A percentile compares a stretch with the other conserved stretches of the same genome.
Conservation (phyloP, 768 basidiomycete species). For the Russula sp. region DNA sequence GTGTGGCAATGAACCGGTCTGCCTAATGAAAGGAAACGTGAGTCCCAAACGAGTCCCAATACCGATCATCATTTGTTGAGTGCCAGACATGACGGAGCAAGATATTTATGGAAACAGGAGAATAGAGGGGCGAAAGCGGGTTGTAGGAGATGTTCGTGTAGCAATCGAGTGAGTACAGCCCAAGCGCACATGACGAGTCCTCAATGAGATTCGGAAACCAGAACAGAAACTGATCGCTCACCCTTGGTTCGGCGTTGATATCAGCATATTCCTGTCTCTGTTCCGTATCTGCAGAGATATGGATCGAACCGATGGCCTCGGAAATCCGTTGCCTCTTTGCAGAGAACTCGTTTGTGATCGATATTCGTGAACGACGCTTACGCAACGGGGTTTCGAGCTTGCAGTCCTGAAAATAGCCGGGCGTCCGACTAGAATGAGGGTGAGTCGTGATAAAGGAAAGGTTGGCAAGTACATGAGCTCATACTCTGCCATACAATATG, state of each 20-base stretch:
- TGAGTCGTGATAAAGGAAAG: background rate
- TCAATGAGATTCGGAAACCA: background rate
- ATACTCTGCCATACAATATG: conserved; percentile 12
- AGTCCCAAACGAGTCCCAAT: background rate
- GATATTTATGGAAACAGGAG: background rate
- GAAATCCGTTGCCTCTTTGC: conserved; percentile 23
- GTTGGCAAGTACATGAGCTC: background rate
- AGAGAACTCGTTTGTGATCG: conserved; percentile 25
- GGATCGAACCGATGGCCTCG: conserved; percentile 16
- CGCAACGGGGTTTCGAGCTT: conserved; percentile 23
- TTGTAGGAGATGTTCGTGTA: conserved; percentile 3
- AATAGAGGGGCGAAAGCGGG: background rate
- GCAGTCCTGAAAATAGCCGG: conserved; percentile 19
- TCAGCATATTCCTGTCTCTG: conserved; percentile 20
- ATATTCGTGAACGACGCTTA: conserved; percentile 22
- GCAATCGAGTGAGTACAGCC: background rate
- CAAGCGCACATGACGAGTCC: background rate
- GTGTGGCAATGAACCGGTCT: conserved; percentile 55
- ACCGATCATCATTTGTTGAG: conserved; percentile 2
- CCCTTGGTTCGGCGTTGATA: conserved; percentile 23
- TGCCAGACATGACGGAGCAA: background rate
- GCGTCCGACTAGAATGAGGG: conserved; percentile 10
- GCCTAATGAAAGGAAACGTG: conserved; percentile 34
- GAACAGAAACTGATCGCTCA: conserved; percentile 1
- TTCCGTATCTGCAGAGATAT: conserved; percentile 10